Conservation (phyloP, 371 early-diverging fungal species). For the Mortierella sp. region DNA sequence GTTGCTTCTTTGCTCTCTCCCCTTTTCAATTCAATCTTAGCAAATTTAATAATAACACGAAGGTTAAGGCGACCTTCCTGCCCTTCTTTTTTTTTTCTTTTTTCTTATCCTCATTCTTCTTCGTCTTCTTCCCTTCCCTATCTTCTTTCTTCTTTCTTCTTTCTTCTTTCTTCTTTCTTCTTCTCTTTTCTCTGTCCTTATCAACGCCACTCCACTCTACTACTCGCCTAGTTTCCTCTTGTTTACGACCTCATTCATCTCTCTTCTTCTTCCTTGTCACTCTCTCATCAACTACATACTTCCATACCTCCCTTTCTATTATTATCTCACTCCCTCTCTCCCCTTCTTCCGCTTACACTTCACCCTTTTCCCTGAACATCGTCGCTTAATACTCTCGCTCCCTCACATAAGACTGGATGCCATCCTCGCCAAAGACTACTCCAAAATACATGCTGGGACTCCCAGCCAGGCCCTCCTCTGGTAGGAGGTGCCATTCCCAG, state of each 20-base stretch:
- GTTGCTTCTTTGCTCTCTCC: slow-evolving; percentile 11
- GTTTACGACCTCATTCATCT: not conserved
- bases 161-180: not conserved
- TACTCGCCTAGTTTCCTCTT: not conserved
- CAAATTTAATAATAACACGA: not conserved
- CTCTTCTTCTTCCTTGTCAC: not conserved
- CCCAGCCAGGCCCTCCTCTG: slow-evolving; percentile 31
- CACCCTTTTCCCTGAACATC: slow-evolving; percentile 6
- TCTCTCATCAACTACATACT: slow-evolving; percentile 1
- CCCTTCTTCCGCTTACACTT: not conserved
- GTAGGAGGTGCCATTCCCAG: slow-evolving; percentile 42
- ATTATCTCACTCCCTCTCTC: not conserved
- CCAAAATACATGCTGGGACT: slow-evolving; percentile 29
- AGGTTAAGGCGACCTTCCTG: not conserved
- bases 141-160: not conserved
- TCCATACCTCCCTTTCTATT: not conserved
- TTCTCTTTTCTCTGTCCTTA: not conserved
- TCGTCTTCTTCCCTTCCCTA: not conserved
- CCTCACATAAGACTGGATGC: slow-evolving; percentile 21
- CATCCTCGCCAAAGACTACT: slow-evolving; percentile 35
- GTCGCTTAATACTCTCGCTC: not conserved
- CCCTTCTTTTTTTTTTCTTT: slow-evolving; percentile 6
- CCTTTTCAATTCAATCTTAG: not conserved
- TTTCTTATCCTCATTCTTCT: not conserved
- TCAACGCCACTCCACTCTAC: not conserved